phyloP scores from a whole-genome alignment of 169 alveolate genomes.

The Eimeria maxima region DNA sequence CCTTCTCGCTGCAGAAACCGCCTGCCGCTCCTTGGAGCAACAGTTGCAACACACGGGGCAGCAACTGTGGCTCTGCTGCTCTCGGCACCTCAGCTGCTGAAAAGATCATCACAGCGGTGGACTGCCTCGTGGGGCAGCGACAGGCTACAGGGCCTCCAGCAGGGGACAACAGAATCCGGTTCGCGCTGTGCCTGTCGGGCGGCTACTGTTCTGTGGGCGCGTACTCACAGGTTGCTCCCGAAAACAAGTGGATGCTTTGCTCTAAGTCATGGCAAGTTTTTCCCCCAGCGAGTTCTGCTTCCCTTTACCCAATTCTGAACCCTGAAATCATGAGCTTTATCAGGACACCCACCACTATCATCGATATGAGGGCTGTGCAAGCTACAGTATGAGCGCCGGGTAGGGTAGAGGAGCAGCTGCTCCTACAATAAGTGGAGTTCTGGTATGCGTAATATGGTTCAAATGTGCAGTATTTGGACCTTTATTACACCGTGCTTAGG shows the following conservation, averaged over 20 bases:
- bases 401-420: background rate
- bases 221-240: background rate
- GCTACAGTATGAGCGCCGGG: background rate
- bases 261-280: slow-evolving; percentile 18
- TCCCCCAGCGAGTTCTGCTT: background rate
- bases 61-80: background rate
- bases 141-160: background rate
- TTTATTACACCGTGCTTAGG: too few species aligned
- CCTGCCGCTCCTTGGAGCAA: background rate
- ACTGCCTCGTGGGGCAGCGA: slow-evolving; percentile 57
- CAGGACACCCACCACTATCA: background rate
- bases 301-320: background rate
- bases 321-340: background rate
- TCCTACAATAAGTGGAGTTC: background rate
- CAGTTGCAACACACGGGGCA: slow-evolving; percentile 4
- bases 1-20: slow-evolving; percentile 23
- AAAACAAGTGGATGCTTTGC: slow-evolving; percentile 53
- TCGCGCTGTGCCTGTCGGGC: slow-evolving; percentile 52
- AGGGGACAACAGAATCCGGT: slow-evolving; percentile 4
- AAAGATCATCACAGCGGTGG: background rate
- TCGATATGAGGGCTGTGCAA: background rate
- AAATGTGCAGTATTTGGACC: background rate
- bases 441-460: too few species aligned
- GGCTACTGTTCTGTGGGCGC: slow-evolving; percentile 74
- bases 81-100: background rate